Base-by-base conservation (phyloP, 2,329 filamentous ascomycete genomes). In the Clarireedia sp. region DNA sequence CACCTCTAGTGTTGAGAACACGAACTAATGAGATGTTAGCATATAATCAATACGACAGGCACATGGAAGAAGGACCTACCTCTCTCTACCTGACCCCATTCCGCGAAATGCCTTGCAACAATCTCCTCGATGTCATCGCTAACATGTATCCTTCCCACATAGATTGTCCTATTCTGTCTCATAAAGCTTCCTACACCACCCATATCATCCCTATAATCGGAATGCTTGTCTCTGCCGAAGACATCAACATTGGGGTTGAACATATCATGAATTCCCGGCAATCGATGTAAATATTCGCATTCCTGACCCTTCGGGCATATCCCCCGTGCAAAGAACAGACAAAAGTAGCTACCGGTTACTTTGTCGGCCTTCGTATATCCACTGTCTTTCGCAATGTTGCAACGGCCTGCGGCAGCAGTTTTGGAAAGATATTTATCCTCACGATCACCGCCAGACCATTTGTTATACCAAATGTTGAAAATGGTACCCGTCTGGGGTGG, bases 381-480 rank as follows among this genome's bases (percentile, higher is more conserved):
- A 55, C 78, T 82, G 68, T 94, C 94, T 59, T 79, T 82, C 1
- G 85, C 85, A 58, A 99, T 77, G 68, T 91, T 94, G 77, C 94
- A 97, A 54, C 95, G 87, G 2, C 86, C 87, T 61, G 87, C 85
- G 3, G 94, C 92, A 14, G 85, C 81, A 21, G 85, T 87, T 68
- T 96, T 86, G 37, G 87, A 89, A 3, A 90, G 80, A 67, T 92
- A 90, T 64, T 91, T 90, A 75, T 95, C 90, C 68, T 97, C 92
- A 58, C 90, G 83, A 72, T 99, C 94, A 67, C 94, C 94, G 62
- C 94, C 94, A 0, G 86, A 87, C 91, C 92, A 97, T 73, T 96
- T 97, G 75, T 96, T 96, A 74, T 96, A 96, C 92, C 91, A 96
- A 67, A 95, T 95, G 72, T 99, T 99, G 79, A 94, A 99, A 57